These are phyloP conservation scores for Ascochyta koolunga DNA, from an alignment of 2,329 filamentous ascomycete genomes.

Conservation along the genomic window DNA sequence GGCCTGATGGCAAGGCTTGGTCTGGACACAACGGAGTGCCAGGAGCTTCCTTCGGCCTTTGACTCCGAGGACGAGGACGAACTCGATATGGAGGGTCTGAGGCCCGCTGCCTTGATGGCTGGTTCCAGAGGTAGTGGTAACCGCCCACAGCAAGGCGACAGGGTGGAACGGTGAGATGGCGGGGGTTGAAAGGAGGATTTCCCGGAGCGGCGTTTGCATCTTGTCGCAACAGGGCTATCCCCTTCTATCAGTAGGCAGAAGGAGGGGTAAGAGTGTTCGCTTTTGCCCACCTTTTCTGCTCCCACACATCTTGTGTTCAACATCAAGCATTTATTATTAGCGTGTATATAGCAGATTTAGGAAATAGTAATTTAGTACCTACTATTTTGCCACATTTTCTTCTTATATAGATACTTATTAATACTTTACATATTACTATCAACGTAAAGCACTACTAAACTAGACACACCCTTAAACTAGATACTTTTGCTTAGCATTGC, in stretches of 20 bases:
- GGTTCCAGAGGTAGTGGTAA: background rate
- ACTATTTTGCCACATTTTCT: too few species aligned
- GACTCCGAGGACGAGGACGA: conserved; percentile 32
- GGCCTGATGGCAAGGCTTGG: conserved; percentile 12
- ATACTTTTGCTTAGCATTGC: too few species aligned
- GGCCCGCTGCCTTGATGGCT: background rate
- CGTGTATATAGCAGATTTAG: conserved; percentile 4
- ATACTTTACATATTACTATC: too few species aligned
- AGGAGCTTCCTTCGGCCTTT: conserved; percentile 30
- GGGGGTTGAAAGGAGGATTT: background rate
- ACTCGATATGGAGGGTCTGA: conserved; percentile 11
- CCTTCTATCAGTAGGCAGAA: too few species aligned
- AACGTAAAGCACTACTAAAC: too few species aligned
- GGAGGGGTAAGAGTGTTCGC: too few species aligned
- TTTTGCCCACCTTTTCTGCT: too few species aligned
- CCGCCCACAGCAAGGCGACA: background rate
- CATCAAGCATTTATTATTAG: background rate
- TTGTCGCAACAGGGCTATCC: too few species aligned
- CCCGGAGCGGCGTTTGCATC: background rate
- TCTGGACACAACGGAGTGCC: conserved; percentile 15
- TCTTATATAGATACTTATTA: too few species aligned
- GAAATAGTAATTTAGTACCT: too few species aligned
- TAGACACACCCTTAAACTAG: too few species aligned
- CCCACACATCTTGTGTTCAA: background rate
- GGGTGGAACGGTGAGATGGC: background rate